A percentile compares a stretch with the other conserved stretches of the same genome.
These are phyloP conservation scores for Kwoniella bestiolae DNA, from an alignment of 768 basidiomycete species.

Conservation along the genomic window DNA sequence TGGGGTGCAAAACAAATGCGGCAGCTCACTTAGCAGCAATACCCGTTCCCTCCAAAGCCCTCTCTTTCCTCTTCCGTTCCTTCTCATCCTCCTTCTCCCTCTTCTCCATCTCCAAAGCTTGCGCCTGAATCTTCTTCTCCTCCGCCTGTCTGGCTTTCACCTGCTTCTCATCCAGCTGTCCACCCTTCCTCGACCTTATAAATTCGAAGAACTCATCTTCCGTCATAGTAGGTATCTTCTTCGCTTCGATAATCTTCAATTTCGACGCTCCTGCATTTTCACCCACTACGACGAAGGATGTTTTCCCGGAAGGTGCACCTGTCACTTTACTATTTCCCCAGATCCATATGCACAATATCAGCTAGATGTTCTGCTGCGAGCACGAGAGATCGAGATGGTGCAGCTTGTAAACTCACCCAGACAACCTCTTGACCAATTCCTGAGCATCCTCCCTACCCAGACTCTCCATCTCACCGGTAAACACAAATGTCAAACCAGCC, in stretches of 20 bases:
- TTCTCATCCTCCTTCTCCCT: conserved; percentile 66
- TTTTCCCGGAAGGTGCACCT: conserved; percentile 83
- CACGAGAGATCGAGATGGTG: too few species aligned
- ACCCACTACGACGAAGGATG: conserved; percentile 86
- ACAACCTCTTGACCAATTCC: conserved; percentile 89
- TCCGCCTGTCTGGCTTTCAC: conserved; percentile 70
- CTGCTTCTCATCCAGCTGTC: conserved; percentile 73
- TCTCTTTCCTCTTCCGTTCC: conserved; percentile 45
- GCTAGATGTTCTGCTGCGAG: neutral
- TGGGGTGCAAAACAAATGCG: too few species aligned
- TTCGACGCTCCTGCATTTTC: conserved; percentile 86
- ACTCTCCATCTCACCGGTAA: conserved; percentile 87
- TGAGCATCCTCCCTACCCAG: conserved; percentile 84
- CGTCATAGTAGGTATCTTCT: conserved; percentile 71
- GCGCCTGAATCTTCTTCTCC: conserved; percentile 70
- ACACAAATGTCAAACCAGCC: conserved; percentile 86
- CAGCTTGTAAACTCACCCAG: conserved; percentile 67
- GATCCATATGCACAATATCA: neutral
- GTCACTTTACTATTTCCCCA: conserved; percentile 73
- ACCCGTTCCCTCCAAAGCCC: conserved; percentile 46
- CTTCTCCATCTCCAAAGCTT: conserved; percentile 59
- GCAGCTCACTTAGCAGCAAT: conserved; percentile 54
- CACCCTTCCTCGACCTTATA: conserved; percentile 72
- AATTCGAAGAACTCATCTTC: conserved; percentile 88
- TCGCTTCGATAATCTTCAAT: conserved; percentile 81